phyloP scores from a whole-genome alignment of 257 asterid genomes.

The Coffea canephora region DNA sequence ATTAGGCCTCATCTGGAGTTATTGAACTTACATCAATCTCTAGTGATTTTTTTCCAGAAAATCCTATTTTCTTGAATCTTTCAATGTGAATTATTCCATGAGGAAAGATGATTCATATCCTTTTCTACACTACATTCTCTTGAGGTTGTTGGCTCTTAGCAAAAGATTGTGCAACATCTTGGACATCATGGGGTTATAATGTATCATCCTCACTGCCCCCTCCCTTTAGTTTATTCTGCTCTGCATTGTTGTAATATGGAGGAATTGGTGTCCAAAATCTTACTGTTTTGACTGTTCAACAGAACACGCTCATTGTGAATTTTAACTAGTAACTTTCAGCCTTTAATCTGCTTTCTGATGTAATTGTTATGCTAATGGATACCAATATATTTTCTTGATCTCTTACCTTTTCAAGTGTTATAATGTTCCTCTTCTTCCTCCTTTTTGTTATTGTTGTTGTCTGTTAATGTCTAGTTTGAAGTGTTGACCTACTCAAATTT shows the following conservation, averaged over 20 bases:
- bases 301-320: neutral
- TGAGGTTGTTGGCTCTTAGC: neutral
- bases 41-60: neutral
- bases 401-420: neutral
- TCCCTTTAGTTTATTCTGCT: neutral
- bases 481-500: neutral
- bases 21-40: neutral
- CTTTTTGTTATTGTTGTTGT: too few species aligned
- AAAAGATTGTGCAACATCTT: neutral
- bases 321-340: neutral
- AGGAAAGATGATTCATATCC: neutral
- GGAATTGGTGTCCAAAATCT: neutral
- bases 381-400: neutral
- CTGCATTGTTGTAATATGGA: neutral
- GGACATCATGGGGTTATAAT: neutral
- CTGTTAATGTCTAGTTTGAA: neutral
- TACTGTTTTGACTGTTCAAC: neutral
- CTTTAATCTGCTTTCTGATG: neutral
- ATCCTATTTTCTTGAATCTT: neutral
- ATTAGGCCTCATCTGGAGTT: neutral
- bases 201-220: neutral
- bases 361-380: neutral
- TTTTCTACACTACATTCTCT: neutral
- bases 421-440: neutral
- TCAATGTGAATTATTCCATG: neutral